A percentile compares a stretch with the other conserved stretches of the same genome.
phyloP scores from a whole-genome alignment of 2,329 filamentous ascomycete species.

The Tolypocladium paradoxum region DNA sequence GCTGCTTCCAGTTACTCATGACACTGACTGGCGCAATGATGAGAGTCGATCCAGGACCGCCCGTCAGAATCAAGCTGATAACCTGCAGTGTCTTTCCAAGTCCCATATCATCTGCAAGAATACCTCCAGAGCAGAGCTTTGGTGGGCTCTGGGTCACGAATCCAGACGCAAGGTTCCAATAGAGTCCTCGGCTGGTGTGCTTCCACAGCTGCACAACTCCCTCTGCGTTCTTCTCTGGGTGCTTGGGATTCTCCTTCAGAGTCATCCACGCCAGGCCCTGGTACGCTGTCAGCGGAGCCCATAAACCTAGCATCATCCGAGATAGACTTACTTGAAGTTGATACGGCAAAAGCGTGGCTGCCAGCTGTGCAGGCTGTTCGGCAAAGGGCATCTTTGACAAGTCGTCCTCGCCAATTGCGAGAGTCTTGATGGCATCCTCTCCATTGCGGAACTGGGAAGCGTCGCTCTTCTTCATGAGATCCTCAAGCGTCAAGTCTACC shows the following conservation, averaged over 20 bases:
- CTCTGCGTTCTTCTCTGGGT: constrained; percentile 47
- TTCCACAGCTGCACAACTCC: constrained; percentile 71
- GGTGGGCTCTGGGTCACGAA: constrained; percentile 51
- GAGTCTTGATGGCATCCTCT: constrained; percentile 54
- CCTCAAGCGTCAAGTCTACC: constrained; percentile 41
- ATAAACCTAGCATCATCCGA: background rate
- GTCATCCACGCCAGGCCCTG: constrained; percentile 76
- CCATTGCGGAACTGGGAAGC: constrained; percentile 56
- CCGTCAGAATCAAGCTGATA: constrained; percentile 63
- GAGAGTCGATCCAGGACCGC: constrained; percentile 52
- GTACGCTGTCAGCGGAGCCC: constrained; percentile 10
- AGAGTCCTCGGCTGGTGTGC: constrained; percentile 32
- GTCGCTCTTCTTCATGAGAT: constrained; percentile 56
- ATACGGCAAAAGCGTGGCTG: constrained; percentile 64
- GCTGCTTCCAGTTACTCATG: constrained; percentile 83
- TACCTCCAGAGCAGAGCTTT: constrained; percentile 63
- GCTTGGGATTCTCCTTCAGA: constrained; percentile 58
- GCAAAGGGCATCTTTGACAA: constrained; percentile 64
- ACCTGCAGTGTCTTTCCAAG: constrained; percentile 81
- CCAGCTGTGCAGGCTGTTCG: constrained; percentile 52
- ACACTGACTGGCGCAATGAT: constrained; percentile 76
- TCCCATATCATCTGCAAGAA: constrained; percentile 85
- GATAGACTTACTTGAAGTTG: constrained; percentile 47
- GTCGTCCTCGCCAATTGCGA: constrained; percentile 60
- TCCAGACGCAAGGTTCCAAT: constrained; percentile 51